These are phyloP conservation scores for Capronia epimyces DNA, from an alignment of 2,329 filamentous ascomycete genomes.

Conservation along the genomic window DNA sequence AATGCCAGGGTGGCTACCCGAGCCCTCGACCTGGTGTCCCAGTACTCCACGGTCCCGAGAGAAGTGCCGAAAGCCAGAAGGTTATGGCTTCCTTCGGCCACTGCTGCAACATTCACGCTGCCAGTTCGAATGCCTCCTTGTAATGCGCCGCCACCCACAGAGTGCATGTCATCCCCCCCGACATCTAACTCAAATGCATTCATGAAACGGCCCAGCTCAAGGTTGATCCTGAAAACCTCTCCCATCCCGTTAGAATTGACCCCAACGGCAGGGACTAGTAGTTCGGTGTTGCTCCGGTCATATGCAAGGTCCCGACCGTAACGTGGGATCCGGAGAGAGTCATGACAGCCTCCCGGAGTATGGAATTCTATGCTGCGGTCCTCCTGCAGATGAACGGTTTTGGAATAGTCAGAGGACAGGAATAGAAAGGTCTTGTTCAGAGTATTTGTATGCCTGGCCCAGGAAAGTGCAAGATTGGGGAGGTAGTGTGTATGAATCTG, in stretches of 20 bases:
- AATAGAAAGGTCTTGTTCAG: conserved; percentile 88
- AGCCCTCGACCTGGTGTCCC: conserved; percentile 80
- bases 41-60: conserved; percentile 92
- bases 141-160: conserved; percentile 63
- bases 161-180: conserved; percentile 69
- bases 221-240: conserved; percentile 86
- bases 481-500: conserved; percentile 96
- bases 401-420: conserved; percentile 84
- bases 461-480: conserved; percentile 88
- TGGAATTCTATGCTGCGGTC: conserved; percentile 92
- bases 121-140: conserved; percentile 84
- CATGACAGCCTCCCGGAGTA: conserved; percentile 79
- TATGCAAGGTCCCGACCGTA: conserved; percentile 89
- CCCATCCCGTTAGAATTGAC: conserved; percentile 79
- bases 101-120: conserved; percentile 77
- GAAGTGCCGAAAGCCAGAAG: conserved; percentile 90
- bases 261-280: conserved; percentile 79
- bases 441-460: conserved; percentile 81
- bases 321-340: conserved; percentile 79
- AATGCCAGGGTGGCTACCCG: conserved; percentile 70
- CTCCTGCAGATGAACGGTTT: conserved; percentile 86
- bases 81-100: conserved; percentile 85
- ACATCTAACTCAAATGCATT: conserved; percentile 88
- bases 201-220: conserved; percentile 91
- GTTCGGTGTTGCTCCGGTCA: conserved; percentile 74